Evolutionary conservation across 2,329 filamentous ascomycete genomes (phyloP), one percentile per base, ranked within the genome.

Genomic region (Niveomyces coronatus): DNA sequence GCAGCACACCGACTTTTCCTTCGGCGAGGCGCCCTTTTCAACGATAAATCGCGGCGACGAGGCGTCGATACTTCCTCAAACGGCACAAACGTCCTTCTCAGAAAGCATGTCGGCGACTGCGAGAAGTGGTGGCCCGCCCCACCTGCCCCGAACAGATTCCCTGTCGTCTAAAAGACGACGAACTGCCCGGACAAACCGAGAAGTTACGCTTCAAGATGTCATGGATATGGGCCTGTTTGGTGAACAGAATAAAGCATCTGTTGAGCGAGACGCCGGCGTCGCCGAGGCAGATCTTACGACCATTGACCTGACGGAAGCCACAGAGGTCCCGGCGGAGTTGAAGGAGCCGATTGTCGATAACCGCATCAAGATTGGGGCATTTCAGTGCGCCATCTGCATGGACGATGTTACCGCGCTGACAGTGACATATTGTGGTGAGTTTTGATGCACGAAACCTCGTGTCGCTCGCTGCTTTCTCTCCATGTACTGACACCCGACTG

Each of bases 311-410:
- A 48, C 46, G 2, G 63, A 65, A 43, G 56, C 58, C 5, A 64
- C 63, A 9, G 62, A 65, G 26, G 56, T 68, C 2, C 65, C 65
- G 0, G 53, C 61, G 9, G 57, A 67, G 33, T 52, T 67, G n/a
- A 55, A 59, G 42, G 60, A 62, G 43, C 63, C 63, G 9, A 60
- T 66, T 38, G 60, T 63, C 35, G 68, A 71, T 35, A 71, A 67
- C 9, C 64, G 57, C 35, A 54, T 65, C 49, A 75, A 71, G 52
- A 54, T 82, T 13, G 62, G 65, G 31, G 61, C 63, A 4, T 76
- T 79, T 33, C 73, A 80, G 54, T 82, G 77, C 44, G 74, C 76
- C 30, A 81, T 82, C 41, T 82, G 77, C 56, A 76, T 81, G 73
- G 77, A 81, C 43, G 65, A 74, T 44, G 69, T 65, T 18, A 69